Conservation (phyloP, 2,329 filamentous ascomycete species). For the Paracoccidioides lutzii region DNA sequence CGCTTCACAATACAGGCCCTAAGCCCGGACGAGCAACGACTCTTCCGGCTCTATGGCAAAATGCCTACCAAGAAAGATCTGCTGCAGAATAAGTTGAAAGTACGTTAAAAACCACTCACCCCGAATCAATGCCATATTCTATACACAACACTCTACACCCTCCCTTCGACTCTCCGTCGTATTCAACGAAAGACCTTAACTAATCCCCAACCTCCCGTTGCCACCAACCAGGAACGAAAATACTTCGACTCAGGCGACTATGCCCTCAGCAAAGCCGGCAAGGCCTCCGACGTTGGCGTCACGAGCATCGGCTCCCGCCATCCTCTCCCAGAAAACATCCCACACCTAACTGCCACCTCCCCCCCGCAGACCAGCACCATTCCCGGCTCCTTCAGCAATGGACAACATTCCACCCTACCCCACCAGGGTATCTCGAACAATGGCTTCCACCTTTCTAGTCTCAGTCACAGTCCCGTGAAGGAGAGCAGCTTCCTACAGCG, state of each 20-base stretch:
- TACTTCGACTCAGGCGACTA: constrained; percentile 97
- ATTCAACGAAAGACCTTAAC: not conserved
- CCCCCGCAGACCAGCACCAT: constrained; percentile 19
- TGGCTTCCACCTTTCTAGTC: constrained; percentile 23
- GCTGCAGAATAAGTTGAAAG: constrained; percentile 93
- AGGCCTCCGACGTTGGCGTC: constrained; percentile 84
- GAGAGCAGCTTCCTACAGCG: constrained; percentile 78
- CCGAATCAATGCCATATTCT: not conserved
- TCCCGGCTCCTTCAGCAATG: constrained; percentile 21
- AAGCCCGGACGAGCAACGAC: constrained; percentile 85
- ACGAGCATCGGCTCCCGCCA: constrained; percentile 91
- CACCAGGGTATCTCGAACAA: constrained; percentile 12
- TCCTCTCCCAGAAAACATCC: constrained; percentile 88
- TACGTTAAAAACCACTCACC: constrained; percentile 19
- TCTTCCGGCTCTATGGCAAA: constrained; percentile 96
- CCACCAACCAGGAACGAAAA: constrained; percentile 63
- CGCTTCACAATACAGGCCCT: constrained; percentile 50
- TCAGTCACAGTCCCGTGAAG: constrained; percentile 66
- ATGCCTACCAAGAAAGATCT: constrained; percentile 92
- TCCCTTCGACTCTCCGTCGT: not conserved
- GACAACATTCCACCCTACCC: constrained; percentile 18
- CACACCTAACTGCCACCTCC: constrained; percentile 63
- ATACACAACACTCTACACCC: not conserved
- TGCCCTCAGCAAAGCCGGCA: constrained; percentile 91
- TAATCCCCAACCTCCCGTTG: not conserved